Conservation (phyloP, 257 asterid species). For the Forsythia viridissima region DNA sequence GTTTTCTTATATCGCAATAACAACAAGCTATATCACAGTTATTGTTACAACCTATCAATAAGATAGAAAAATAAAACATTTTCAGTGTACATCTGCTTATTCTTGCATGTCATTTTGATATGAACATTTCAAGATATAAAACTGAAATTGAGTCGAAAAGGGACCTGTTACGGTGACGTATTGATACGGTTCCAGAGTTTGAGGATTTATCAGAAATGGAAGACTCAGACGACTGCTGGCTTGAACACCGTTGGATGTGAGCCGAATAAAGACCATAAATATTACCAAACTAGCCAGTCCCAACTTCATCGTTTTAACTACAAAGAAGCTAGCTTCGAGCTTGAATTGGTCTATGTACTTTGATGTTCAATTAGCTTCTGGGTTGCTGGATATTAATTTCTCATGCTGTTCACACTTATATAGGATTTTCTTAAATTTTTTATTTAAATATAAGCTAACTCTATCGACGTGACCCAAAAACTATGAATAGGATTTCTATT, state of each 20-base stretch:
- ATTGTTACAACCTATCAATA: slow-evolving; percentile 39
- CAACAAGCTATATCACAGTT: slow-evolving; percentile 48
- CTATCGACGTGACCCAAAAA: slow-evolving; percentile 5
- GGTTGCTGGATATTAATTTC: slow-evolving; percentile 14
- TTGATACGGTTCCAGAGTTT: slow-evolving; percentile 21
- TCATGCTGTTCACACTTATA: not conserved
- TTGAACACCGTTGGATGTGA: not conserved
- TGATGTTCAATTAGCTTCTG: slow-evolving; percentile 2
- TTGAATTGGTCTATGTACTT: not conserved
- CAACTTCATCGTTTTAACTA: slow-evolving; percentile 25
- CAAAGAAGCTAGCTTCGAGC: not conserved
- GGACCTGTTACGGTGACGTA: slow-evolving; percentile 38
- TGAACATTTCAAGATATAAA: not conserved
- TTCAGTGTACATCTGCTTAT: not conserved
- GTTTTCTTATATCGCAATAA: slow-evolving; percentile 43
- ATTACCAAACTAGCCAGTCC: slow-evolving; percentile 9
- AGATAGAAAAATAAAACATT: not conserved
- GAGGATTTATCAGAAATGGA: slow-evolving; percentile 16
- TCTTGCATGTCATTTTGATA: not conserved
- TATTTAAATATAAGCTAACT: not conserved
- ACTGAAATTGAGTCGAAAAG: not conserved
- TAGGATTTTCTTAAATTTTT: not conserved
- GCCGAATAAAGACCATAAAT: slow-evolving; percentile 14
- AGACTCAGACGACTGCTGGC: slow-evolving; percentile 17
- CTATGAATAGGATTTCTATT: not conserved